Evolutionary conservation across 352 stramenopile genomes (phyloP).

Genomic region (Globisporangium carolinianum): DNA sequence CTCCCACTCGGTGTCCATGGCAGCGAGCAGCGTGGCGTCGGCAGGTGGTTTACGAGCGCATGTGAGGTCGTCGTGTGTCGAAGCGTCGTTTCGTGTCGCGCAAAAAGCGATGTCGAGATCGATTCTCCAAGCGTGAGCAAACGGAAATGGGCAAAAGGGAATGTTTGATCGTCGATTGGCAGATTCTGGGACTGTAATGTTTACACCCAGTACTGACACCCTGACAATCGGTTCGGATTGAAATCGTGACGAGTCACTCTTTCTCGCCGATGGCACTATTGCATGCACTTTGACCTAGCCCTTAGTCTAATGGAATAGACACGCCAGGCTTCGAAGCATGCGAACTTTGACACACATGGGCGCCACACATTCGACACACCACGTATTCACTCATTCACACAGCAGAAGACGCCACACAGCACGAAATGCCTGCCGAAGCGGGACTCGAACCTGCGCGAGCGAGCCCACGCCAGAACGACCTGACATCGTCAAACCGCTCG

Average conservation of each 20-base stretch:
- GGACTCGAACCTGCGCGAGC: conserved; percentile 61
- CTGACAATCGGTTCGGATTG: conserved; percentile 33
- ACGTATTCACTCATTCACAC: too few species aligned
- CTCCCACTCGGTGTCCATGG: conserved; percentile 21
- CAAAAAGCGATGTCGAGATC: too few species aligned
- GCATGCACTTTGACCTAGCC: conserved; percentile 85
- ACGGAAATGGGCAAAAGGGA: background rate
- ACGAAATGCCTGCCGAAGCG: background rate
- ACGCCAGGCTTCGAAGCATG: conserved; percentile 87
- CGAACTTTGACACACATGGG: conserved; percentile 15
- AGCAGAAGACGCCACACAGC: too few species aligned
- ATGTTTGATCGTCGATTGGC: conserved; percentile 80
- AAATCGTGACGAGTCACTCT: too few species aligned
- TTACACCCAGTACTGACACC: conserved; percentile 81
- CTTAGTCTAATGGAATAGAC: conserved; percentile 89
- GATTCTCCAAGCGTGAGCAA: too few species aligned
- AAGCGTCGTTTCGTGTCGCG: too few species aligned
- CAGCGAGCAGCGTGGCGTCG: background rate
- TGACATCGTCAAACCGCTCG: background rate
- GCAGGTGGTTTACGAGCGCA: background rate
- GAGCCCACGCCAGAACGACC: too few species aligned
- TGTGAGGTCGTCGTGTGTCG: background rate
- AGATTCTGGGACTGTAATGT: conserved; percentile 62
- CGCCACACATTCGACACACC: conserved; percentile 3
- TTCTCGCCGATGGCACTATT: conserved; percentile 23